Conservation (phyloP, 495 filamentous ascomycete genomes). For the Aeminium ludgeri region DNA sequence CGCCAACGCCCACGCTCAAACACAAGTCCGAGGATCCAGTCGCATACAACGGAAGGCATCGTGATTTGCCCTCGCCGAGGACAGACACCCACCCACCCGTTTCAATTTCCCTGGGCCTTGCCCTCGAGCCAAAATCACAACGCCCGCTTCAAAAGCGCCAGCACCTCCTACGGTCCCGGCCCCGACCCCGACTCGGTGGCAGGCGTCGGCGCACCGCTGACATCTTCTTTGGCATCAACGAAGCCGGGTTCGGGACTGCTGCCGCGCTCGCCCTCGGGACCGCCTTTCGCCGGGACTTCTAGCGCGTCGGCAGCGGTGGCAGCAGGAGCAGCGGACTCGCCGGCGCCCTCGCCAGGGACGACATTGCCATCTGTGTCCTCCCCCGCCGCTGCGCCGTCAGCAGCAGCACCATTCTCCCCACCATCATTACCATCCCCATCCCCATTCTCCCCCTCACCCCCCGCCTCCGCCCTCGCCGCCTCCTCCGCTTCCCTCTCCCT, state of each 20-base stretch:
- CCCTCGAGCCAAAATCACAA: too few relatives aligned
- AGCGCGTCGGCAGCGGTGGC: not conserved
- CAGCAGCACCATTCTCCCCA: constrained; percentile 69
- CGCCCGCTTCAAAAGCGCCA: too few relatives aligned
- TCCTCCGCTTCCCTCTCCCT: constrained; percentile 9
- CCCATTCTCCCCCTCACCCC: constrained; percentile 54
- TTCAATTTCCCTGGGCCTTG: too few relatives aligned
- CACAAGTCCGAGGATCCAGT: too few relatives aligned
- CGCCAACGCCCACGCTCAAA: too few relatives aligned
- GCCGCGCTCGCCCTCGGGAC: constrained; percentile 5
- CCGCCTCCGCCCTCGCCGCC: constrained; percentile 10
- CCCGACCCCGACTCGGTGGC: not conserved
- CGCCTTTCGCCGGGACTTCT: not conserved
- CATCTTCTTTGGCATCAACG: constrained; percentile 18
- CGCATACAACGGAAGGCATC: too few relatives aligned
- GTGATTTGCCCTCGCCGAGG: too few relatives aligned
- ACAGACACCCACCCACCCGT: too few relatives aligned
- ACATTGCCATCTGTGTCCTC: constrained; percentile 3
- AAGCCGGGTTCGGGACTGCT: constrained; percentile 14
- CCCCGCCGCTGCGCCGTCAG: constrained; percentile 32
- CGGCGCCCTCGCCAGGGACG: constrained; percentile 3
- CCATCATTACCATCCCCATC: too few relatives aligned
- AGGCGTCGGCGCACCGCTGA: not conserved
- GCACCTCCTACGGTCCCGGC: too few relatives aligned
- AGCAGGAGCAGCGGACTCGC: not conserved